Evolutionary conservation across 306 rosid species (phyloP).

Genomic region (Arachis hypogaea): DNA sequence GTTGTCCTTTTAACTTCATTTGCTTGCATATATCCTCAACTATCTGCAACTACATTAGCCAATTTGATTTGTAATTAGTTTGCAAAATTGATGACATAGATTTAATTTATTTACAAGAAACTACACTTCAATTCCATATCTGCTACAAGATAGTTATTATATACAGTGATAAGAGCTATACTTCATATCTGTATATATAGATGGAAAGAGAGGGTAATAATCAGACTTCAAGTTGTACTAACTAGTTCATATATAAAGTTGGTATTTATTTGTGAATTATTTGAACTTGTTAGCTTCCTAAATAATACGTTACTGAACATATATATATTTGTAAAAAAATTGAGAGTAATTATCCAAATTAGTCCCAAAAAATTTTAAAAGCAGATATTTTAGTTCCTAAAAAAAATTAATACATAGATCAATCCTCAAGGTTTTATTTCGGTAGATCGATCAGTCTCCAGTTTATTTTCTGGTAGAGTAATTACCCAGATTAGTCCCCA

Average conservation of each 20-base stretch:
- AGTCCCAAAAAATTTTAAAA: no score
- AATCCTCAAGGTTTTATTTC: no score
- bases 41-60: slow-evolving; percentile 25
- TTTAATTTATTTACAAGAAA: slow-evolving; percentile 4
- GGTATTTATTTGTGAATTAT: background rate
- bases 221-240: background rate
- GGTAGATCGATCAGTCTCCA: no score
- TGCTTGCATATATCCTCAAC: slow-evolving; percentile 30
- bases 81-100: background rate
- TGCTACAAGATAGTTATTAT: background rate
- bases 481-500: no score
- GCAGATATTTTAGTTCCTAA: no score
- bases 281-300: no score
- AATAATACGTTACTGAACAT: no score
- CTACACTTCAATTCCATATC: background rate
- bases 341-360: no score
- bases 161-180: background rate
- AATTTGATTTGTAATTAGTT: slow-evolving; percentile 25
- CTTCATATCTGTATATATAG: background rate
- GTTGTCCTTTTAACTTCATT: slow-evolving; percentile 32
- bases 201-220: background rate
- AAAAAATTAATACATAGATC: no score
- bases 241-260: background rate
- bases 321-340: no score
- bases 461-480: no score